Percentiles rank a stretch among this genome's conserved stretches.
phyloP scores from a whole-genome alignment of 345 rosid species.

The Ceriops zippeliana region DNA sequence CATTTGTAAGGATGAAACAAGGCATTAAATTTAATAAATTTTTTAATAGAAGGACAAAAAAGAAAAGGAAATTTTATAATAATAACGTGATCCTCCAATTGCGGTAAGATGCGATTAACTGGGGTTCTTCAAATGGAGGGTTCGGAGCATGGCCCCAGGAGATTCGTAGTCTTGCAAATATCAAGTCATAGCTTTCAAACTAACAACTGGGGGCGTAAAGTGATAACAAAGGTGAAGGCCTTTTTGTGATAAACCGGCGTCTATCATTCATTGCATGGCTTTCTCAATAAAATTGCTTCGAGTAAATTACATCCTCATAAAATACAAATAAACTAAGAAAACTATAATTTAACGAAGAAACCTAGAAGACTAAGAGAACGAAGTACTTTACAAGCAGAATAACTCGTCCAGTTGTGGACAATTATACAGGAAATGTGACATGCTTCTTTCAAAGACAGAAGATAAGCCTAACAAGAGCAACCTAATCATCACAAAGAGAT shows the following conservation, averaged over 20 bases:
- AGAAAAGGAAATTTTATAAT: too few species aligned
- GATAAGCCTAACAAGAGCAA: conserved; percentile 7
- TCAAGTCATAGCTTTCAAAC: too few species aligned
- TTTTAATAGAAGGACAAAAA: too few species aligned
- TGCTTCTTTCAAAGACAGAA: neutral
- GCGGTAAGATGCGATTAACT: too few species aligned
- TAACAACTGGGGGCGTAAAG: too few species aligned
- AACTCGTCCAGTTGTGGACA: neutral
- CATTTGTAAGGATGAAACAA: too few species aligned
- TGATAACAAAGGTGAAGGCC: too few species aligned
- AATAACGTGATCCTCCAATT: too few species aligned
- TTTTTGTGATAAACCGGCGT: neutral
- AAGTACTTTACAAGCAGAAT: conserved; percentile 3
- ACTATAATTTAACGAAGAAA: conserved; percentile 10
- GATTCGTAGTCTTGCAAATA: too few species aligned
- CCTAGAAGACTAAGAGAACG: neutral
- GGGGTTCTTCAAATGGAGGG: too few species aligned
- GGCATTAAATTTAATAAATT: too few species aligned
- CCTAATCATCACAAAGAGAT: conserved; percentile 38
- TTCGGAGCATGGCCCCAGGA: too few species aligned
- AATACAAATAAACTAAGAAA: neutral
- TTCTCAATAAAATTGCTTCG: neutral
- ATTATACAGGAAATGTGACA: conserved; percentile 1
- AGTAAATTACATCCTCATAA: neutral
- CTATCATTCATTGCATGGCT: neutral